Conservation (phyloP, 805 yeast species). For the Wickerhamomyces silvicola region DNA sequence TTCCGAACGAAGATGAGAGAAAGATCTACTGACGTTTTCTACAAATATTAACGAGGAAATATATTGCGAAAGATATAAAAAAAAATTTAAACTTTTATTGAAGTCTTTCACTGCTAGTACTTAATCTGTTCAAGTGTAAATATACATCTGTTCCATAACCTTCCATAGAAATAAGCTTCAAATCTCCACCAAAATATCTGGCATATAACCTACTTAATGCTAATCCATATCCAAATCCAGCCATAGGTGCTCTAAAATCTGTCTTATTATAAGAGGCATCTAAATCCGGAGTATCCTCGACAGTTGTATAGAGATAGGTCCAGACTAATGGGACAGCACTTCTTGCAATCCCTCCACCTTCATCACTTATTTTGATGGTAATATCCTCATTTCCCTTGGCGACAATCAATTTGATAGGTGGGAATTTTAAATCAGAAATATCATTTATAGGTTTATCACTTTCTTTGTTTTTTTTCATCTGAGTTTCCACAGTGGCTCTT, state of each 20-base stretch:
- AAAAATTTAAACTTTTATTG: no score
- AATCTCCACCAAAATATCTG: slow-evolving; percentile 85
- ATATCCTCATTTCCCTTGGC: slow-evolving; percentile 88
- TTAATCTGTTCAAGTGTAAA: slow-evolving; percentile 73
- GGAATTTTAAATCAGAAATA: slow-evolving; percentile 63
- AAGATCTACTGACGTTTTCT: no score
- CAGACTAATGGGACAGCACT: slow-evolving; percentile 79
- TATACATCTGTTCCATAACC: slow-evolving; percentile 94
- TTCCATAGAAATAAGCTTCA: slow-evolving; percentile 83
- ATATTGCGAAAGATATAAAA: no score
- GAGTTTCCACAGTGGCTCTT: slow-evolving; percentile 83
- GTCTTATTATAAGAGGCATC: slow-evolving; percentile 37
- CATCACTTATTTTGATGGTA: slow-evolving; percentile 84
- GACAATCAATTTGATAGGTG: slow-evolving; percentile 80
- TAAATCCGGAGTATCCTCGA: slow-evolving; percentile 59
- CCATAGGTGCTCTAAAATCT: slow-evolving; percentile 84
- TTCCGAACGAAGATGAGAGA: no score
- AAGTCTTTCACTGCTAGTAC: no score
- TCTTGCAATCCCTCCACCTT: slow-evolving; percentile 91
- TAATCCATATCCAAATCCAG: slow-evolving; percentile 89
- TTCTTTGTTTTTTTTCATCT: slow-evolving; percentile 47
- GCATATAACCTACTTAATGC: slow-evolving; percentile 84
- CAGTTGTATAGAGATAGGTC: slow-evolving; percentile 90
- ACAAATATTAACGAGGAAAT: no score
- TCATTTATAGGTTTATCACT: slow-evolving; percentile 25